Conservation (phyloP, 495 filamentous ascomycete genomes). For the Aspergillus taichungensis region DNA sequence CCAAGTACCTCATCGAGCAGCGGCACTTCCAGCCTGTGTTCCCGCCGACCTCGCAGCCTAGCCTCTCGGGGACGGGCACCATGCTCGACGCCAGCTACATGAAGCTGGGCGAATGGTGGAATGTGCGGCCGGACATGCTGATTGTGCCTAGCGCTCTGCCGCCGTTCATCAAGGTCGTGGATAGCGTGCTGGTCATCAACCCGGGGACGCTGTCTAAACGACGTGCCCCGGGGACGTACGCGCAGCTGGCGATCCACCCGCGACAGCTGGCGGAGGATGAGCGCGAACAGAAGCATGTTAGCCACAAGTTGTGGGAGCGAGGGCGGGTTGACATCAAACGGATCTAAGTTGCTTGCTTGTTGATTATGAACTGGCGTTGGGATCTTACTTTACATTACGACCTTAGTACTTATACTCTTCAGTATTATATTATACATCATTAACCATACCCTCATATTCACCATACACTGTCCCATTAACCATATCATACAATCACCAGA, state of each 20-base stretch:
- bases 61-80: slow-evolving; percentile 61
- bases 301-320: slow-evolving; percentile 70
- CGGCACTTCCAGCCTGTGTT: slow-evolving; percentile 84
- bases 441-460: not conserved
- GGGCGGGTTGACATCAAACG: slow-evolving; percentile 76
- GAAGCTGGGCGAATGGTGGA: slow-evolving; percentile 85
- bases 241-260: slow-evolving; percentile 64
- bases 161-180: slow-evolving; percentile 82
- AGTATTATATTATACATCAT: too few relatives aligned
- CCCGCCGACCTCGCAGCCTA: slow-evolving; percentile 60
- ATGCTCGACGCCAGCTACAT: slow-evolving; percentile 76
- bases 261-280: slow-evolving; percentile 51
- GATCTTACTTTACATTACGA: slow-evolving; percentile 15
- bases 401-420: too few relatives aligned
- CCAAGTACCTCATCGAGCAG: slow-evolving; percentile 74
- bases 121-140: slow-evolving; percentile 74
- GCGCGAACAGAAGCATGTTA: slow-evolving; percentile 45
- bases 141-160: slow-evolving; percentile 75
- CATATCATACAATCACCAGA: slow-evolving; percentile 23
- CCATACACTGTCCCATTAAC: too few relatives aligned
- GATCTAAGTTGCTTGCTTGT: slow-evolving; percentile 42
- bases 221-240: slow-evolving; percentile 70
- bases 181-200: slow-evolving; percentile 79
- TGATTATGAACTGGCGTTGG: not conserved
- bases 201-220: slow-evolving; percentile 80